Percentiles rank a stretch among this genome's conserved stretches.
Conservation (phyloP, 1,284 basidiomycete genomes). For the Moesziomyces antarcticus region DNA sequence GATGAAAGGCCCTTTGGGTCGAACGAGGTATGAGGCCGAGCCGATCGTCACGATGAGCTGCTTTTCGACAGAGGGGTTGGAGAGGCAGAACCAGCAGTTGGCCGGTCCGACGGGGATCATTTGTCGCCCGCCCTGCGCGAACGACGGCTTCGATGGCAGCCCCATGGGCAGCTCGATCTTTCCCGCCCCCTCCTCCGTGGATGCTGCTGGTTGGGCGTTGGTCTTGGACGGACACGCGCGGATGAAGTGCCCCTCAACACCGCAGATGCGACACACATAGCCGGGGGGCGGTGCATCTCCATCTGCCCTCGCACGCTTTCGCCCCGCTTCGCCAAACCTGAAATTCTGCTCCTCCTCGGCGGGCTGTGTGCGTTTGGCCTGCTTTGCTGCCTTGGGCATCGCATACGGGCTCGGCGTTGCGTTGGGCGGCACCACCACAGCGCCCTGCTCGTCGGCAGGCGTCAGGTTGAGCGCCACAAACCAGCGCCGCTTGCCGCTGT, state of each 20-base stretch:
- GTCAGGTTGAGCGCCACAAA: slow-evolving; percentile 61
- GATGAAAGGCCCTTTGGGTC: slow-evolving; percentile 61
- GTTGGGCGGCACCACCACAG: slow-evolving; percentile 15
- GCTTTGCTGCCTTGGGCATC: not conserved
- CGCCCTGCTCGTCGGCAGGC: slow-evolving; percentile 20
- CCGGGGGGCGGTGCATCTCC: slow-evolving; percentile 44
- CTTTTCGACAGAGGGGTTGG: slow-evolving; percentile 59
- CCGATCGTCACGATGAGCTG: slow-evolving; percentile 59
- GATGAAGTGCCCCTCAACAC: slow-evolving; percentile 46
- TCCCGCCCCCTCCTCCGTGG: not conserved
- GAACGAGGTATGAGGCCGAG: slow-evolving; percentile 55
- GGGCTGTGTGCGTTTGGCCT: slow-evolving; percentile 7
- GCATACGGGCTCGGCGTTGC: slow-evolving; percentile 40
- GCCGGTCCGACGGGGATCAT: slow-evolving; percentile 57
- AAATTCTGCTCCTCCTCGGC: slow-evolving; percentile 24
- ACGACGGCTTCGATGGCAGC: slow-evolving; percentile 28
- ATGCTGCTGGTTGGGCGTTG: not conserved
- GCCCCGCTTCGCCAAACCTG: slow-evolving; percentile 22
- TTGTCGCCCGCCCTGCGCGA: slow-evolving; percentile 7
- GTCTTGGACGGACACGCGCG: slow-evolving; percentile 40
- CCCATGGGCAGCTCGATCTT: slow-evolving; percentile 18
- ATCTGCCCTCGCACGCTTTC: slow-evolving; percentile 12
- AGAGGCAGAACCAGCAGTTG: slow-evolving; percentile 67
- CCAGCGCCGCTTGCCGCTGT: slow-evolving; percentile 60
- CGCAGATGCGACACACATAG: slow-evolving; percentile 54